Percentiles rank a stretch among this genome's conserved stretches.
Evolutionary conservation across 768 basidiomycete species (phyloP).

Genomic region (Agaricus blazei): DNA sequence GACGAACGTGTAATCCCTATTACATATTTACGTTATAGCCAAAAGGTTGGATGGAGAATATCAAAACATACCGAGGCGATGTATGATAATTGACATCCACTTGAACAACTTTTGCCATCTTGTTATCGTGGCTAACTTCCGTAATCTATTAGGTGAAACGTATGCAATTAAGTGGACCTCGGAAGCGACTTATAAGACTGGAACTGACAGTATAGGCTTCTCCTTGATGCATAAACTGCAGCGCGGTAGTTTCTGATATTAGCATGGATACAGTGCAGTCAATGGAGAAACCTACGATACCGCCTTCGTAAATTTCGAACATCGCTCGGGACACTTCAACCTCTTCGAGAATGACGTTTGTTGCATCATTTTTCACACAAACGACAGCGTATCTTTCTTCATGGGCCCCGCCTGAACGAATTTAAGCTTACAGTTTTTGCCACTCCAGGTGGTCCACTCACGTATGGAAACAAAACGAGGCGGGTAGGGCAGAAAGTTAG

Average conservation of each 20-base stretch:
- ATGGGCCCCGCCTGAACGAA: constrained; percentile 45
- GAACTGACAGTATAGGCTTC: constrained; percentile 63
- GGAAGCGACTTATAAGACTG: not conserved
- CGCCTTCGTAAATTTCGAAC: constrained; percentile 89
- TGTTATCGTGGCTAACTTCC: constrained; percentile 77
- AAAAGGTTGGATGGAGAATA: not conserved
- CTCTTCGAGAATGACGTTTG: constrained; percentile 63
- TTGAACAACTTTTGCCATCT: constrained; percentile 61
- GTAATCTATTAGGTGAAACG: constrained; percentile 42
- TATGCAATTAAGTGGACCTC: not conserved
- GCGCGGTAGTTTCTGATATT: not conserved
- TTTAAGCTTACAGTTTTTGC: not conserved
- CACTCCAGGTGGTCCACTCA: constrained; percentile 14
- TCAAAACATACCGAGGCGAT: constrained; percentile 46
- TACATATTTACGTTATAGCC: not conserved
- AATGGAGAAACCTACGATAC: constrained; percentile 48
- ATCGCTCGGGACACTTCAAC: constrained; percentile 77
- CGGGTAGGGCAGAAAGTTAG: constrained; percentile 75
- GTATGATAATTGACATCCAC: constrained; percentile 87
- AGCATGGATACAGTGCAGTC: not conserved
- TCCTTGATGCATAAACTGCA: constrained; percentile 85
- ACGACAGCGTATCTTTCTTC: constrained; percentile 79
- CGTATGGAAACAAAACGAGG: constrained; percentile 69
- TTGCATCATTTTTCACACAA: constrained; percentile 44
- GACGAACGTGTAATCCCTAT: constrained; percentile 71